phyloP scores from a whole-genome alignment of 331 rosid species.

The Quercus phellos region DNA sequence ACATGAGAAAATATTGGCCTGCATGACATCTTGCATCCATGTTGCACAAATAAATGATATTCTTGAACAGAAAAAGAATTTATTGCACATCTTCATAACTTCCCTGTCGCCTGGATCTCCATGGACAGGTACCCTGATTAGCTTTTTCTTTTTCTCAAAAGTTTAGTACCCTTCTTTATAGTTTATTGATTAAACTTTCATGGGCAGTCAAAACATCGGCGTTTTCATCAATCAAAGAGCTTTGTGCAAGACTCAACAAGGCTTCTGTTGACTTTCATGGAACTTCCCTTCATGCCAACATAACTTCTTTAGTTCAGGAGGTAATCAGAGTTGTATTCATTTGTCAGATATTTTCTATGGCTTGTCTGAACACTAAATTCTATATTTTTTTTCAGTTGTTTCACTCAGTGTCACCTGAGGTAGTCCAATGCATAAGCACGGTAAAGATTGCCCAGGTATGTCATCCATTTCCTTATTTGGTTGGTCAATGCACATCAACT shows the following conservation, averaged over 20 bases:
- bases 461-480: conserved; percentile 11
- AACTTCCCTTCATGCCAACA: conserved; percentile 29
- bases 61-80: conserved; percentile 60
- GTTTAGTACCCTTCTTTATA: conserved; percentile 11
- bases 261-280: conserved; percentile 40
- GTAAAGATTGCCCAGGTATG: conserved; percentile 87
- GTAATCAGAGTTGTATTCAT: conserved; percentile 35
- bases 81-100: conserved; percentile 45
- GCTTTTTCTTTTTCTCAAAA: conserved; percentile 7
- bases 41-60: conserved; percentile 66
- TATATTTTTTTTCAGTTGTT: conserved; percentile 49
- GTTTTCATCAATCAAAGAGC: conserved; percentile 62
- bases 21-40: conserved; percentile 77
- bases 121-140: conserved; percentile 71
- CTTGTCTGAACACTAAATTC: not conserved
- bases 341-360: not conserved
- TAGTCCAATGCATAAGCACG: conserved; percentile 66
- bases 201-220: conserved; percentile 74
- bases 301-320: conserved; percentile 59
- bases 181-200: not conserved
- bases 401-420: conserved; percentile 51
- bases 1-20: conserved; percentile 63
- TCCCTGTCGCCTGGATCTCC: conserved; percentile 59
- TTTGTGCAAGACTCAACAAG: conserved; percentile 56
- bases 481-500: conserved; percentile 9